Evolutionary conservation across 1,284 basidiomycete species (phyloP), one percentile per base, ranked within the genome.

Genomic region (Psilocybe mexicana): DNA sequence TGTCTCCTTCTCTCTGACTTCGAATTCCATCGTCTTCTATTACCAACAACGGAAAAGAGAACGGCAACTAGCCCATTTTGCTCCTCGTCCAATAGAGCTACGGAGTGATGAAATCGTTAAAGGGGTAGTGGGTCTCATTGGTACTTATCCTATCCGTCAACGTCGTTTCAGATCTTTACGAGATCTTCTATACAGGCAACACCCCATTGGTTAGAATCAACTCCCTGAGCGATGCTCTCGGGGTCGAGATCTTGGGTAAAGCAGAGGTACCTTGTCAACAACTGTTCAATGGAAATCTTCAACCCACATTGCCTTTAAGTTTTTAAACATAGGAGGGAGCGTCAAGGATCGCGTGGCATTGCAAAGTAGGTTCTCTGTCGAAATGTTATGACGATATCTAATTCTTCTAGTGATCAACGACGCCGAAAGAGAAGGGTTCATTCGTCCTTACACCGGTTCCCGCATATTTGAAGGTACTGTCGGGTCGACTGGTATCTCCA

Each of bases 391-490:
- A 38, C 2, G n/a, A 18, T 25, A 25, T 25, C 52, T 45, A 42
- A 28, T 8, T 52, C 23, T 18, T 48, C n/a, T 43, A 96, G 94
- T 98, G 79, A 94, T 98, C 63, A 84, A 94, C 61, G 93, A 98
- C 68, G 97, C 97, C 0, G 97, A 99, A 72, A 81, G 83, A 12
- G 79, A 85, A 63, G 94, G 94, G 0, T 76, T 94, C 5, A 76
- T 99, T 1, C 82, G 88, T 63, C 97, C 96, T 0, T 74, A 96
- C 64, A 95, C 94, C 0, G 91, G 92, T 1, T 97, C 93, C 0
- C 88, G 94, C 12, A 94, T 99, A 48, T 99, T 98, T 61, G 97
- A 99, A 73, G 97, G 97, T 0, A 99, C 96, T 0, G 94, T 97
- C 1, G 96, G 97, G 0, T 96, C 93, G 2, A 99, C 97, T 0